A percentile compares a stretch with the other conserved stretches of the same genome.
Conservation (phyloP, 345 rosid species). For the Dovyalis caffra region DNA sequence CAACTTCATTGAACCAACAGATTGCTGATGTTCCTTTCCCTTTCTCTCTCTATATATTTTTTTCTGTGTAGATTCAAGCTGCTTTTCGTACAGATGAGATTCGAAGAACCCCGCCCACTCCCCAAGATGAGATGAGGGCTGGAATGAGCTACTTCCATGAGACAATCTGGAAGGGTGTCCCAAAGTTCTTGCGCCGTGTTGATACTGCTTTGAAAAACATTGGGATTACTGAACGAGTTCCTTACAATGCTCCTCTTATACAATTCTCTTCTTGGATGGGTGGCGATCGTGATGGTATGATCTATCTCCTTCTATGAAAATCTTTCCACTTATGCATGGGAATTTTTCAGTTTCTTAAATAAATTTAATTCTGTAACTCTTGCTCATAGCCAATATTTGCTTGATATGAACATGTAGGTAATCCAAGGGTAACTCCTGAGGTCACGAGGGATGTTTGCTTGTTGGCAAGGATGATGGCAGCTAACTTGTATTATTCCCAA, state of each 20-base stretch:
- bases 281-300: constrained; percentile 95
- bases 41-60: neutral
- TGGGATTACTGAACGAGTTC: constrained; percentile 88
- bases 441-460: constrained; percentile 99
- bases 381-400: neutral
- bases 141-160: constrained; percentile 99
- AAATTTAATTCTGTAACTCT: neutral
- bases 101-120: constrained; percentile 95
- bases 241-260: constrained; percentile 96
- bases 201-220: constrained; percentile 97
- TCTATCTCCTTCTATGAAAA: constrained; percentile 12
- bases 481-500: constrained; percentile 84
- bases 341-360: neutral
- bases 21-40: neutral
- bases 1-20: neutral
- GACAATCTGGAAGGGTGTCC: constrained; percentile 99
- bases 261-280: constrained; percentile 99
- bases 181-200: constrained; percentile 94
- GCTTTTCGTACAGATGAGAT: constrained; percentile 99
- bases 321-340: neutral
- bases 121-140: constrained; percentile 99
- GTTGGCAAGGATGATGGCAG: constrained; percentile 98
- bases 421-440: constrained; percentile 98
- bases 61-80: constrained; percentile 81
- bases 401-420: constrained; percentile 48